A percentile compares a stretch with the other conserved stretches of the same genome.
Evolutionary conservation across 2,329 filamentous ascomycete genomes (phyloP).

Genomic region (Ascochyta clinopodiicola): DNA sequence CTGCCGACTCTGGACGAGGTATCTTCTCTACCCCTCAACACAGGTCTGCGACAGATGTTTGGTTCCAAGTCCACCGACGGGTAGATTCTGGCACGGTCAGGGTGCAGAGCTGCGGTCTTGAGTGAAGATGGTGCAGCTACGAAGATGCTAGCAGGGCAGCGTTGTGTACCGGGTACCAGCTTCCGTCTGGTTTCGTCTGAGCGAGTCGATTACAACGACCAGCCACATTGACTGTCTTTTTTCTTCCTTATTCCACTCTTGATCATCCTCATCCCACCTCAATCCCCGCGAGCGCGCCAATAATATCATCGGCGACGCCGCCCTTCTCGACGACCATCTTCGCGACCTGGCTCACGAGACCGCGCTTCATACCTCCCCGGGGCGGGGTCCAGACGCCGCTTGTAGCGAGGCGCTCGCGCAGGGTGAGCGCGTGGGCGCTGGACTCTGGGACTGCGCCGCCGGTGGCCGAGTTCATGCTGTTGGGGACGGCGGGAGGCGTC

Average conservation of each 20-base stretch:
- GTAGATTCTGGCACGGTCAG: no score
- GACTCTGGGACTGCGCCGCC: slow-evolving; percentile 49
- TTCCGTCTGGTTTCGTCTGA: no score
- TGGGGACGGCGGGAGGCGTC: slow-evolving; percentile 57
- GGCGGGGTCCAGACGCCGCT: slow-evolving; percentile 84
- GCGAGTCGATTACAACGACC: no score
- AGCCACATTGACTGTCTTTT: not conserved
- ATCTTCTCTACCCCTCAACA: no score
- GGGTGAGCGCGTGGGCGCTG: slow-evolving; percentile 50
- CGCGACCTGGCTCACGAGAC: slow-evolving; percentile 75
- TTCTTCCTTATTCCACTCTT: not conserved
- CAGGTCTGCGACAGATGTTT: no score
- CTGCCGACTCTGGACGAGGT: no score
- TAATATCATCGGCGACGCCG: slow-evolving; percentile 84
- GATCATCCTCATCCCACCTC: slow-evolving; percentile 52
- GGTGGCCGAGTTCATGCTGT: slow-evolving; percentile 54
- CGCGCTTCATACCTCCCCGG: slow-evolving; percentile 80
- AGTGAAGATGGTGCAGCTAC: no score
- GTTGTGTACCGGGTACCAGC: no score
- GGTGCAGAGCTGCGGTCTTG: no score
- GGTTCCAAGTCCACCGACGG: no score
- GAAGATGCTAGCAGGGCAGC: no score
- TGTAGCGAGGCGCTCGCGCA: slow-evolving; percentile 63
- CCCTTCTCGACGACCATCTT: slow-evolving; percentile 76
- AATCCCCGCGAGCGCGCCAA: slow-evolving; percentile 79